phyloP scores from a whole-genome alignment of 768 basidiomycete species.

The Podaxis sp. region DNA sequence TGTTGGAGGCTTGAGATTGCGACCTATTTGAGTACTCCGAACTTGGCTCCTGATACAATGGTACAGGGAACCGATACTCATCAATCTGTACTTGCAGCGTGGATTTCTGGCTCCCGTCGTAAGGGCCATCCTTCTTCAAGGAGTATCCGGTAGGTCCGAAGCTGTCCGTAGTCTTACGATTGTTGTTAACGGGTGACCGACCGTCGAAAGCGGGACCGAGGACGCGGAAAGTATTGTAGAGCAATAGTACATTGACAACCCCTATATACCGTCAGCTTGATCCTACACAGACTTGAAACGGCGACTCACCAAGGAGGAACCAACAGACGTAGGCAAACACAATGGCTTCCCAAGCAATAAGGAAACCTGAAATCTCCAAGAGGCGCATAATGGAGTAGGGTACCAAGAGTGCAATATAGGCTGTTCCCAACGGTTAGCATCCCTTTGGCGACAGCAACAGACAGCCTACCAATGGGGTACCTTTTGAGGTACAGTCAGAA shows the following conservation, averaged over 20 bases:
- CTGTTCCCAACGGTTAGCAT: slow-evolving; percentile 27
- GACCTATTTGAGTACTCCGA: background rate
- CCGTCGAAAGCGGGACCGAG: slow-evolving; percentile 48
- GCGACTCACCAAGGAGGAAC: slow-evolving; percentile 48
- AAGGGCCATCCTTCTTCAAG: slow-evolving; percentile 16
- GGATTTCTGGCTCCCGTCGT: background rate
- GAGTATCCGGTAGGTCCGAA: slow-evolving; percentile 20
- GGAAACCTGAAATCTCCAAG: slow-evolving; percentile 41
- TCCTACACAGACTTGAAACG: background rate
- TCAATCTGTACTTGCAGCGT: background rate
- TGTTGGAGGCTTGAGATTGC: background rate
- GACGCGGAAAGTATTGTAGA: slow-evolving; percentile 65
- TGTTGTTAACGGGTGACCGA: slow-evolving; percentile 18
- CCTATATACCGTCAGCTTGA: slow-evolving; percentile 33
- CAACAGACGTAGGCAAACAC: slow-evolving; percentile 49
- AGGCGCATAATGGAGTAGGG: slow-evolving; percentile 54
- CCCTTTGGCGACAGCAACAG: background rate
- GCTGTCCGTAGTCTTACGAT: slow-evolving; percentile 27
- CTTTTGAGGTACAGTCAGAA: slow-evolving; percentile 24
- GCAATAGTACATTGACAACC: slow-evolving; percentile 57
- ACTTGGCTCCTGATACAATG: background rate
- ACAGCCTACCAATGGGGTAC: slow-evolving; percentile 52
- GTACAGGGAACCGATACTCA: slow-evolving; percentile 2
- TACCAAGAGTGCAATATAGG: slow-evolving; percentile 53
- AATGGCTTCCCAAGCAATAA: slow-evolving; percentile 39